A percentile compares a stretch with the other conserved stretches of the same genome.
These are phyloP conservation scores for Sanguinoderma infundibulare DNA, from an alignment of 1,284 basidiomycete genomes.

Conservation along the genomic window DNA sequence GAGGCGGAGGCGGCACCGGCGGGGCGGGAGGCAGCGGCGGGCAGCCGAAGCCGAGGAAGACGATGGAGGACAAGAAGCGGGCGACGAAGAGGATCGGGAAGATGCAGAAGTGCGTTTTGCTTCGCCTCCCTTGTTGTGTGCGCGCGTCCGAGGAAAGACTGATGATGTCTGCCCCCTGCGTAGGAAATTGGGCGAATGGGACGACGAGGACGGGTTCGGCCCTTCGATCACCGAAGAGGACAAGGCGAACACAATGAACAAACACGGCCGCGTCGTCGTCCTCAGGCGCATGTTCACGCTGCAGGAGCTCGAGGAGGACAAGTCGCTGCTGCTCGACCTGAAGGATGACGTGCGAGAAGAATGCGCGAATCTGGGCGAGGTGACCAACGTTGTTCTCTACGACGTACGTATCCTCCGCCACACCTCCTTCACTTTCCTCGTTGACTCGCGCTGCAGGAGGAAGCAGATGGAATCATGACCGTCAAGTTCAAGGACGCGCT, in stretches of 20 bases:
- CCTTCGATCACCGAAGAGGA: conserved; percentile 64
- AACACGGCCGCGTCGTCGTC: conserved; percentile 83
- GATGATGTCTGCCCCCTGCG: neutral
- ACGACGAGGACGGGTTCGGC: conserved; percentile 84
- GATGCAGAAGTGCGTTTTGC: conserved; percentile 79
- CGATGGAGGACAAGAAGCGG: conserved; percentile 81
- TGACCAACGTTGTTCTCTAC: conserved; percentile 96
- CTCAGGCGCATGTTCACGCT: conserved; percentile 95
- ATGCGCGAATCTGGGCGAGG: conserved; percentile 89
- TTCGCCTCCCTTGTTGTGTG: neutral
- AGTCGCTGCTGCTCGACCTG: conserved; percentile 87
- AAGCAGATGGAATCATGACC: conserved; percentile 94
- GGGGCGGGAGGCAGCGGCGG: neutral
- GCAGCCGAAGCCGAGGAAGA: conserved; percentile 55
- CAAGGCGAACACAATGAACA: conserved; percentile 47
- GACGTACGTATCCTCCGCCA: conserved; percentile 67
- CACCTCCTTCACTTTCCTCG: conserved; percentile 1
- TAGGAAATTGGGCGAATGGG: conserved; percentile 87
- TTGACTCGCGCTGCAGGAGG: conserved; percentile 60
- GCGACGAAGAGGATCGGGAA: conserved; percentile 81
- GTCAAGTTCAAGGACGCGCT: conserved; percentile 92
- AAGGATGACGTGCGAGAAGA: conserved; percentile 98
- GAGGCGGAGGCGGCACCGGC: conserved; percentile 24
- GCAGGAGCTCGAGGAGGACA: conserved; percentile 87
- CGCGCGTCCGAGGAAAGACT: neutral